These are phyloP conservation scores for Penicillium flavigenum DNA, from an alignment of 495 filamentous ascomycete genomes.

Conservation along the genomic window DNA sequence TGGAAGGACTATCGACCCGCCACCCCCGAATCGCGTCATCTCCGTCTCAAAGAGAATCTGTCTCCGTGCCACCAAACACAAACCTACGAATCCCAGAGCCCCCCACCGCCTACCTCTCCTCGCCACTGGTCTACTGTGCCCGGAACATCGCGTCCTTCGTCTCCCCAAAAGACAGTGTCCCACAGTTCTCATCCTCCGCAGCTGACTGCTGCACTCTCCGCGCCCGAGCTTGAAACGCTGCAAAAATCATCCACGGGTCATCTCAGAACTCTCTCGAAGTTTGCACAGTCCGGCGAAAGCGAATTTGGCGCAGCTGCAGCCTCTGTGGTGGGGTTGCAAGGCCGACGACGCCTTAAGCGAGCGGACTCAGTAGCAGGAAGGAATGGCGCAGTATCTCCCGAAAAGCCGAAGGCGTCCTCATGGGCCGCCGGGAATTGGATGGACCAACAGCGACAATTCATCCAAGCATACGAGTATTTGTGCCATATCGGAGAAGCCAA, in stretches of 20 bases:
- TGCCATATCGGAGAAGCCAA: slow-evolving; percentile 99
- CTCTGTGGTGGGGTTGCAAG: slow-evolving; percentile 84
- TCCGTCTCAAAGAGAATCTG: slow-evolving; percentile 36
- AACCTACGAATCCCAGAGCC: slow-evolving; percentile 28
- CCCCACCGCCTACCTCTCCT: slow-evolving; percentile 36
- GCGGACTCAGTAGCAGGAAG: slow-evolving; percentile 57
- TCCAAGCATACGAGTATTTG: slow-evolving; percentile 97
- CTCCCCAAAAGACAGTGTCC: slow-evolving; percentile 44
- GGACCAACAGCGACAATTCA: slow-evolving; percentile 94
- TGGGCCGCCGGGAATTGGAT: slow-evolving; percentile 96
- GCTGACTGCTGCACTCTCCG: slow-evolving; percentile 51
- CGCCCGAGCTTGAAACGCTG: slow-evolving; percentile 73
- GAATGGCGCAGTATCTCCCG: slow-evolving; percentile 42
- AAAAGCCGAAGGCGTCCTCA: slow-evolving; percentile 54
- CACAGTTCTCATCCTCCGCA: slow-evolving; percentile 42
- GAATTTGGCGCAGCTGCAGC: slow-evolving; percentile 70
- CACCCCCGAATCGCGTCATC: slow-evolving; percentile 33
- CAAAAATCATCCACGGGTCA: slow-evolving; percentile 84
- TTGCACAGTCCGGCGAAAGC: slow-evolving; percentile 69
- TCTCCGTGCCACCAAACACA: slow-evolving; percentile 28
- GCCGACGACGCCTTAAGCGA: slow-evolving; percentile 78
- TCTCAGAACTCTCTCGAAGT: slow-evolving; percentile 81
- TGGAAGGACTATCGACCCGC: slow-evolving; percentile 38
- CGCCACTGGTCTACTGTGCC: slow-evolving; percentile 30
- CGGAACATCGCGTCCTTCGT: slow-evolving; percentile 35